A percentile compares a stretch with the other conserved stretches of the same genome.
Conservation (phyloP, 139 green algal genomes). For the Micractinium sp. region DNA sequence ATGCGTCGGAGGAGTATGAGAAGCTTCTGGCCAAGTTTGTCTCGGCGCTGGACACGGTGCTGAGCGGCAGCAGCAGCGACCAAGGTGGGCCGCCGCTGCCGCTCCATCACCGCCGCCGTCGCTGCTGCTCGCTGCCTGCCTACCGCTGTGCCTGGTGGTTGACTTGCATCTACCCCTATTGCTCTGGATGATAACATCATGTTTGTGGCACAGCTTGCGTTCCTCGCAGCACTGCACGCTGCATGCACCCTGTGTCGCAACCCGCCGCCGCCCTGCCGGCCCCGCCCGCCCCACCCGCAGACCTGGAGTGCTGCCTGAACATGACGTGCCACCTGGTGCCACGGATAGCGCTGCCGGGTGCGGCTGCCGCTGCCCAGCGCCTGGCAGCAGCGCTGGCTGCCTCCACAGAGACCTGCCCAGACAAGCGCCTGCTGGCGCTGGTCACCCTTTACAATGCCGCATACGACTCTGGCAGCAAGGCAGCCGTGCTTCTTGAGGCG, state of each 20-base stretch:
- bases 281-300: slow-evolving; percentile 1
- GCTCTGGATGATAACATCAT: neutral
- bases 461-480: slow-evolving; percentile 37
- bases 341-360: slow-evolving; percentile 31
- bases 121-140: neutral
- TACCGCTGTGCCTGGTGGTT: neutral
- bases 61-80: slow-evolving; percentile 44
- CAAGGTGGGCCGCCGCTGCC: slow-evolving; percentile 29
- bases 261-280: neutral
- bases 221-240: too few species aligned
- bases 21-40: slow-evolving; percentile 53
- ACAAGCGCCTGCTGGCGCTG: slow-evolving; percentile 50
- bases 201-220: too few species aligned
- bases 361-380: slow-evolving; percentile 13
- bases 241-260: neutral
- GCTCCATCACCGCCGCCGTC: too few species aligned
- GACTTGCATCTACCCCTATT: neutral
- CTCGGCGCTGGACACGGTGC: slow-evolving; percentile 47
- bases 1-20: slow-evolving; percentile 40
- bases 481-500: slow-evolving; percentile 43
- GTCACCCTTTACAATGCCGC: slow-evolving; percentile 59
- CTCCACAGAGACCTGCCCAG: neutral
- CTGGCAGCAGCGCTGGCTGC: slow-evolving; percentile 34
- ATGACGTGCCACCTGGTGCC: slow-evolving; percentile 58
- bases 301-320: slow-evolving; percentile 62